Conservation (phyloP, 202 grass and related monocot species). For the Panicum virgatum region DNA sequence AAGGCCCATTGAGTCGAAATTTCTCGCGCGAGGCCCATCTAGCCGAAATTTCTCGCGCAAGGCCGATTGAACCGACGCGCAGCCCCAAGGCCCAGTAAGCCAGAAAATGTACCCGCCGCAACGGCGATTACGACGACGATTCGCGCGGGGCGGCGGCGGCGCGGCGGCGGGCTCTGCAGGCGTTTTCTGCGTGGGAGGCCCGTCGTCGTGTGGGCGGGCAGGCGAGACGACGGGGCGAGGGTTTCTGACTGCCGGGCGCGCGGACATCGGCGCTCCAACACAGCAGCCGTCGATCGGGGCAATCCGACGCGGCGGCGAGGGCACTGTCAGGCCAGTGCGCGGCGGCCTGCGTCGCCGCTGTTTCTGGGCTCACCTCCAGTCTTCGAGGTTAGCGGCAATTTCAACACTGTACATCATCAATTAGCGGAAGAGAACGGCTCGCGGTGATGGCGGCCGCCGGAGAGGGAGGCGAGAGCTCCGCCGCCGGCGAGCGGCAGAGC, state of each 20-base stretch:
- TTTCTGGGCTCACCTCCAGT: not conserved
- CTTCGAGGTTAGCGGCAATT: not conserved
- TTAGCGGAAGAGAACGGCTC: not conserved
- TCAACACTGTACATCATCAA: not conserved
- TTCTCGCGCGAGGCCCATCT: not conserved
- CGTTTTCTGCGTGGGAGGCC: not conserved
- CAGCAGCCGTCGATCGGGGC: not conserved
- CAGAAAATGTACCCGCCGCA: not conserved
- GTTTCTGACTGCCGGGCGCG: not conserved
- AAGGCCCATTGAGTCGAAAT: too few species aligned
- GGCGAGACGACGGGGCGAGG: not conserved
- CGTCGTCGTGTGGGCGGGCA: not conserved
- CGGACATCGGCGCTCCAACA: not conserved
- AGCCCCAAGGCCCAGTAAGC: not conserved
- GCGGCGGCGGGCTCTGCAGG: not conserved
- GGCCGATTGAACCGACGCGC: not conserved
- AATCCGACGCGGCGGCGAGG: not conserved
- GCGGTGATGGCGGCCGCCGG: constrained; percentile 31
- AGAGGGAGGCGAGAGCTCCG: constrained; percentile 47
- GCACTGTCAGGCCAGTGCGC: not conserved
- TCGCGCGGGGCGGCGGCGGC: not conserved
- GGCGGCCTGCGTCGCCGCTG: not conserved
- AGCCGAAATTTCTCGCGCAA: too few species aligned
- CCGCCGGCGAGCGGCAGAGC: constrained; percentile 34
- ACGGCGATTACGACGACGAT: not conserved